Evolutionary conservation across 805 yeast genomes (phyloP).

Genomic region (Ogataea neopini): DNA sequence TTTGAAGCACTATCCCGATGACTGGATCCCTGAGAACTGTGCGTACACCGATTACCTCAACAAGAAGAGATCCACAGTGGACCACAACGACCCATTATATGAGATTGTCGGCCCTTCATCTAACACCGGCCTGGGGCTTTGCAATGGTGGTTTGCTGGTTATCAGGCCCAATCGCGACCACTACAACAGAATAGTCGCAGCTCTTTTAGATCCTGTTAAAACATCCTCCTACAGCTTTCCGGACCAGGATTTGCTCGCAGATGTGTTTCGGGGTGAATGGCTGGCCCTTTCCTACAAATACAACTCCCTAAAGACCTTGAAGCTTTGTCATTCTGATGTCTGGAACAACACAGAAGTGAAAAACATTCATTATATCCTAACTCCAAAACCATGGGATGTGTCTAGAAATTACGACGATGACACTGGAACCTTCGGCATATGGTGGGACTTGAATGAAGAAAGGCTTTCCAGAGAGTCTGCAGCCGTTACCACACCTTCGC

Average conservation of each 20-base stretch:
- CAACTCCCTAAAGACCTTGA: constrained; percentile 57
- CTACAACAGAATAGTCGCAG: constrained; percentile 43
- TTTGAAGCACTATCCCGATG: constrained; percentile 51
- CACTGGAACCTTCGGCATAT: constrained; percentile 48
- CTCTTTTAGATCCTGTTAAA: constrained; percentile 39
- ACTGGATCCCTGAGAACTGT: constrained; percentile 55
- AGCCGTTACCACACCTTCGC: not conserved
- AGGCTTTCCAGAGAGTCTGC: not conserved
- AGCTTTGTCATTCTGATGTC: constrained; percentile 43
- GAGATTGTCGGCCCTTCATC: constrained; percentile 44
- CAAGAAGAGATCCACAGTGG: constrained; percentile 18
- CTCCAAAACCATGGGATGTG: constrained; percentile 64
- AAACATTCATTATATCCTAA: constrained; percentile 56
- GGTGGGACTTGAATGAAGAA: constrained; percentile 50
- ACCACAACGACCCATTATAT: constrained; percentile 12
- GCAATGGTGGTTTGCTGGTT: constrained; percentile 61
- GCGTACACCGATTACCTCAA: constrained; percentile 43
- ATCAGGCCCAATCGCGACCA: constrained; percentile 43
- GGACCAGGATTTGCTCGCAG: constrained; percentile 57
- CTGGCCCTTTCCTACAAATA: constrained; percentile 51
- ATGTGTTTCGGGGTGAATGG: constrained; percentile 54
- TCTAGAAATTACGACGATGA: constrained; percentile 36
- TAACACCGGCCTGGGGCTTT: constrained; percentile 44
- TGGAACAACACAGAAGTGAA: constrained; percentile 52
- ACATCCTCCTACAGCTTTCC: constrained; percentile 52